Percentiles rank a stretch among this genome's conserved stretches.
phyloP scores from a whole-genome alignment of 257 asterid species.

The Echium plantagineum region DNA sequence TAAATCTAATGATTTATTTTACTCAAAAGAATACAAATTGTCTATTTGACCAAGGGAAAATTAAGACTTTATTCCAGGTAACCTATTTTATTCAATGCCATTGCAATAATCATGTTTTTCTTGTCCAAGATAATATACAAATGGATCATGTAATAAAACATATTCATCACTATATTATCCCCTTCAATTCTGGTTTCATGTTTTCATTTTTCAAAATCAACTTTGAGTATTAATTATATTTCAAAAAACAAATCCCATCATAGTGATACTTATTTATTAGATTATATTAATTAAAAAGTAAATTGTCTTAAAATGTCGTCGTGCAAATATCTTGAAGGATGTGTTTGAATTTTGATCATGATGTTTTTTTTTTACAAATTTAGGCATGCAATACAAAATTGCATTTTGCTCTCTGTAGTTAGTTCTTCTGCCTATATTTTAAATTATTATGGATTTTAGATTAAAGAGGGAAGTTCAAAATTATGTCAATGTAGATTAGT shows the following conservation, averaged over 20 bases:
- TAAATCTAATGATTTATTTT: conserved; percentile 3
- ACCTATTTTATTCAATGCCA: not conserved
- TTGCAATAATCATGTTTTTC: not conserved
- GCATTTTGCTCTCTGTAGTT: not conserved
- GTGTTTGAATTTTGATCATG: not conserved
- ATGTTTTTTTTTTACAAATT: not conserved
- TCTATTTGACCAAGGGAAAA: not conserved
- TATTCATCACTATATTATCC: too few species aligned
- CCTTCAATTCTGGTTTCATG: too few species aligned
- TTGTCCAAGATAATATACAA: not conserved
- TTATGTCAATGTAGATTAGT: not conserved
- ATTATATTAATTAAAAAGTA: too few species aligned
- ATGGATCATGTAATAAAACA: not conserved
- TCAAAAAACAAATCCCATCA: too few species aligned
- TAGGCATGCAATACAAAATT: not conserved
- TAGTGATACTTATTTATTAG: too few species aligned
- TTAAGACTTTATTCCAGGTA: not conserved
- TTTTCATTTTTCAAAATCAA: too few species aligned
- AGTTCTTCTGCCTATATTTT: too few species aligned
- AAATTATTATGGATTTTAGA: too few species aligned
- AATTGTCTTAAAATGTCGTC: too few species aligned
- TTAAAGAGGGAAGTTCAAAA: too few species aligned
- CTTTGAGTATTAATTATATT: too few species aligned
- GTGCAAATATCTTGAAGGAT: too few species aligned
- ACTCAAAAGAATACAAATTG: not conserved